Percentiles rank a stretch among this genome's conserved stretches.
phyloP scores from a whole-genome alignment of 176 grass and related monocot species.

The Rhynchospora pubera region DNA sequence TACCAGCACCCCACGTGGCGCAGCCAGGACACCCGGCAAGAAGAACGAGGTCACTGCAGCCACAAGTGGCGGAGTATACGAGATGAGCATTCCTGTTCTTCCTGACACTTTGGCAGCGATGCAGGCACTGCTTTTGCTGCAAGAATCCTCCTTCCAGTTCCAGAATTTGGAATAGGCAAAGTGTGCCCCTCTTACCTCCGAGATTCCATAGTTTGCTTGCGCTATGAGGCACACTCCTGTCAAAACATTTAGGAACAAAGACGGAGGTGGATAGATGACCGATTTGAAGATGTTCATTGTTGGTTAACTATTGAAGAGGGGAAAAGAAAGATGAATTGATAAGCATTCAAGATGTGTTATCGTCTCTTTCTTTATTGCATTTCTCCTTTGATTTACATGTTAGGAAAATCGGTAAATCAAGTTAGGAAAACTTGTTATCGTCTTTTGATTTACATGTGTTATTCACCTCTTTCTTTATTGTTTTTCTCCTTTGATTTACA shows the following conservation, averaged over 20 bases:
- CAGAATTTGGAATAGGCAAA: slow-evolving; percentile 68
- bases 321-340: background rate
- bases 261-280: slow-evolving; percentile 46
- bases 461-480: too few relatives aligned
- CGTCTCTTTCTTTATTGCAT: too few relatives aligned
- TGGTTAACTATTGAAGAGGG: background rate
- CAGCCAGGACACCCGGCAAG: slow-evolving; percentile 27
- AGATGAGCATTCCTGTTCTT: slow-evolving; percentile 47
- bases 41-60: slow-evolving; percentile 30
- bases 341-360: too few relatives aligned
- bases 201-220: slow-evolving; percentile 27
- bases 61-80: slow-evolving; percentile 43
- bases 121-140: too few relatives aligned
- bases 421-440: too few relatives aligned
- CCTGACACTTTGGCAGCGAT: slow-evolving; percentile 9
- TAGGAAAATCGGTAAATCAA: too few relatives aligned
- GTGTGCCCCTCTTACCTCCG: slow-evolving; percentile 40
- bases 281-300: background rate
- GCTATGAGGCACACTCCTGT: slow-evolving; percentile 28
- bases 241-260: slow-evolving; percentile 29
- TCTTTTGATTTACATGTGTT: too few relatives aligned
- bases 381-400: too few relatives aligned
- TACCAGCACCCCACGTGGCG: slow-evolving; percentile 24
- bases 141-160: background rate
- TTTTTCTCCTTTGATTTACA: too few relatives aligned